Evolutionary conservation across 345 rosid species (phyloP), one percentile per base, ranked within the genome.

Genomic region (Pugionium dolabratum): DNA sequence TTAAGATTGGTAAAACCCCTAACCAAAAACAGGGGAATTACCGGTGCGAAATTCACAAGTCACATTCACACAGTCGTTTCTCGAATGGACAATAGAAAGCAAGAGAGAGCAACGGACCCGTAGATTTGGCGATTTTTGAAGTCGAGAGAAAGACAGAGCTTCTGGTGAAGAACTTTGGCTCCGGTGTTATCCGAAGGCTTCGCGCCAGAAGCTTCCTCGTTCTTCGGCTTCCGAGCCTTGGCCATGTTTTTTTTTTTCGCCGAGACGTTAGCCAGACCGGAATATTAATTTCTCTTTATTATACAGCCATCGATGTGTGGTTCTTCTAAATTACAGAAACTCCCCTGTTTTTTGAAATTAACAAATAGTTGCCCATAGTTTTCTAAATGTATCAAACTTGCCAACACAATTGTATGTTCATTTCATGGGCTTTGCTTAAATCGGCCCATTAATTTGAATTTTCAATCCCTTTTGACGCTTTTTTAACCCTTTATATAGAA

Each of bases 61-160:
- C 49, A 52, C 46, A 36, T 42, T 51, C 55, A 54, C 36, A 37
- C 9, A 51, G 31, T 69, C 4, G 46, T 1, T 59, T 33, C 39
- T 6, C 5, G 9, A 39, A 48, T 32, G 28, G 25, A n/a, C 6
- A 47, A 67, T 41, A 59, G 54, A 64, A 11, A 68, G 72, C 7
- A 33, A 57, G 36, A 44, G 67, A 66, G 27, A 47, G 27, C 2
- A 70, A 76, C 72, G 68, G n/a, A 90, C 98, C 99, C 97, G 78
- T 79, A 83, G 74, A 94, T 90, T 76, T 79, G 88, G 71, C 81
- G 91, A 60, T 76, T 74, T 18, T 79, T 81, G 57, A 83, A 69
- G 80, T 94, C 96, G 48, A 94, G 75, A 39, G 91, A 86, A 62
- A 94, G 96, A 75, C 89, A 86, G 49, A 94, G 96, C 83, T 88